Percentiles rank a stretch among this genome's conserved stretches.
Evolutionary conservation across 768 basidiomycete genomes (phyloP).

Genomic region (Amanita pseudoporphyria): DNA sequence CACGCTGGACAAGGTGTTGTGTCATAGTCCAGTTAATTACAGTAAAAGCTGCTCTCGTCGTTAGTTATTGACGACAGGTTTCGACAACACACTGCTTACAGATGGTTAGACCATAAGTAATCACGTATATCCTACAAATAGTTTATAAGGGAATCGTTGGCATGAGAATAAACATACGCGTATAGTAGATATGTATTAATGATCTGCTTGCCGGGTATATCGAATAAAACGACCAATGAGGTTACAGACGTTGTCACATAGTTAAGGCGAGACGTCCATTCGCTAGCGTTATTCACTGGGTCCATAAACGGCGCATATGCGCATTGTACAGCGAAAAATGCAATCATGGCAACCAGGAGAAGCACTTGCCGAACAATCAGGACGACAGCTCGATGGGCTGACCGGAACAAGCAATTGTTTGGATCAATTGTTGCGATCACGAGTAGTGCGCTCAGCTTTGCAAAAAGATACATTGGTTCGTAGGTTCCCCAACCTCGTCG

Average conservation of each 20-base stretch:
- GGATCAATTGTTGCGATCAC: slow-evolving; percentile 58
- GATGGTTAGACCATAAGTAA: slow-evolving; percentile 60
- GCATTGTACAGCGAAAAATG: slow-evolving; percentile 57
- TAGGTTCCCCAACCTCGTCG: slow-evolving; percentile 63
- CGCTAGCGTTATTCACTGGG: slow-evolving; percentile 65
- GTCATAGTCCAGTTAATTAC: slow-evolving; percentile 42
- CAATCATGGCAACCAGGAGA: slow-evolving; percentile 44
- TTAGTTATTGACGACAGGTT: background rate
- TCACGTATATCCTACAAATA: slow-evolving; percentile 28
- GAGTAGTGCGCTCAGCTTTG: slow-evolving; percentile 60
- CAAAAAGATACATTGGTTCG: slow-evolving; percentile 53
- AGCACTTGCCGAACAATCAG: slow-evolving; percentile 51
- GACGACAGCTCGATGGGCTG: slow-evolving; percentile 37
- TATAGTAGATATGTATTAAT: slow-evolving; percentile 60
- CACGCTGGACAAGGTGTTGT: slow-evolving; percentile 55
- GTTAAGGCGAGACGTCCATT: slow-evolving; percentile 64
- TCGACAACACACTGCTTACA: slow-evolving; percentile 30
- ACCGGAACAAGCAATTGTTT: slow-evolving; percentile 66
- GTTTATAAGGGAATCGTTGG: slow-evolving; percentile 2
- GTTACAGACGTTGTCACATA: slow-evolving; percentile 58
- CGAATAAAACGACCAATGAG: slow-evolving; percentile 51
- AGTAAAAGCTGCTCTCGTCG: slow-evolving; percentile 45
- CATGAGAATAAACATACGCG: slow-evolving; percentile 32
- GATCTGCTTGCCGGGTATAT: slow-evolving; percentile 43
- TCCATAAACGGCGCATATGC: slow-evolving; percentile 54